These are phyloP conservation scores for Limtongia smithiae DNA, from an alignment of 805 yeast genomes.

Conservation along the genomic window DNA sequence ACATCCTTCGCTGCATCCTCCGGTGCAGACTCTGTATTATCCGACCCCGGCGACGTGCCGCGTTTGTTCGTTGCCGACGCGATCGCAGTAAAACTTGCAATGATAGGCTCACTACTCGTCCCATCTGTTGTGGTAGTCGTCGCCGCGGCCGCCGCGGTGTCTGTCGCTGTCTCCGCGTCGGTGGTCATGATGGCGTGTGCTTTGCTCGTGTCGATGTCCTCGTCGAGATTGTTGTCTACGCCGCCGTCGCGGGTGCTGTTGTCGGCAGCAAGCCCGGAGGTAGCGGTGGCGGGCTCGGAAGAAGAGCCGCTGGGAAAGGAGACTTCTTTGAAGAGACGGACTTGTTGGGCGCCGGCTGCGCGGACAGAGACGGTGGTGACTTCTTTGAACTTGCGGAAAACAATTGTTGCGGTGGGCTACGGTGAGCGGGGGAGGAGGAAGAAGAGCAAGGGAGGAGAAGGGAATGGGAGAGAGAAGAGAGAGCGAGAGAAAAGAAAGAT, in stretches of 20 bases:
- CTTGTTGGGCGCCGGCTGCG: neutral
- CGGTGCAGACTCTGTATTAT: slow-evolving; percentile 4
- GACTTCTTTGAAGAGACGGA: too few species aligned
- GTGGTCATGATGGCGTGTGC: neutral
- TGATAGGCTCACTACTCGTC: neutral
- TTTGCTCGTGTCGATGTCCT: too few species aligned
- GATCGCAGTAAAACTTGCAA: neutral
- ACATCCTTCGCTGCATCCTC: neutral
- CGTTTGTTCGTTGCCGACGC: neutral
- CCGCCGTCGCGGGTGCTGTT: too few species aligned
- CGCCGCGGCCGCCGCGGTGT: neutral
- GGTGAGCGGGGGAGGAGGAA: neutral
- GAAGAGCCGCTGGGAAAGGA: too few species aligned
- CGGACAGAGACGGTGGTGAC: neutral
- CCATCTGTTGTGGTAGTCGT: too few species aligned
- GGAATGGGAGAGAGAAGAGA: neutral
- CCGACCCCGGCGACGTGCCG: neutral
- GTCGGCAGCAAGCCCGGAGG: neutral
- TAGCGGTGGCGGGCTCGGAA: too few species aligned
- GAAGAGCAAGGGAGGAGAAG: neutral
- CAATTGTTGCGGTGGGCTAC: neutral
- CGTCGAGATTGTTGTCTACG: too few species aligned
- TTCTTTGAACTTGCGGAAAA: slow-evolving; percentile 2
- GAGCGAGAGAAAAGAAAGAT: neutral
- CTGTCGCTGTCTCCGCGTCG: neutral